phyloP scores from a whole-genome alignment of 768 basidiomycete species.

The Boletus pseudopeckii region DNA sequence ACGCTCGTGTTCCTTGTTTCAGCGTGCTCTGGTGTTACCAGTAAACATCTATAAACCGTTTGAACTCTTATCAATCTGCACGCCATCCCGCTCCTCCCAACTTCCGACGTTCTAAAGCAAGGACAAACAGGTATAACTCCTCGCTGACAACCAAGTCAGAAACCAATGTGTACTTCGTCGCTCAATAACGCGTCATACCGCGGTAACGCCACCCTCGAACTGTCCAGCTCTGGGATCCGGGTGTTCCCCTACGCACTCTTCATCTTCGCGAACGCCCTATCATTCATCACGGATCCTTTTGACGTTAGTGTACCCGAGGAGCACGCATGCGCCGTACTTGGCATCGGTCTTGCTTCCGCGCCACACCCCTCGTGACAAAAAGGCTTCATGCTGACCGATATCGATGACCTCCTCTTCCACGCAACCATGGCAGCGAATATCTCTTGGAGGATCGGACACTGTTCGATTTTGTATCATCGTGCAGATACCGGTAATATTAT shows the following conservation, averaged over 20 bases:
- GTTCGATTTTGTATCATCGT: neutral
- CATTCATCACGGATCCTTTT: neutral
- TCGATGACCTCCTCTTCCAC: neutral
- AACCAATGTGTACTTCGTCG: no score
- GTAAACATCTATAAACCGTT: no score
- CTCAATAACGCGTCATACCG: neutral
- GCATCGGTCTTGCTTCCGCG: neutral
- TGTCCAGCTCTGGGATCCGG: neutral
- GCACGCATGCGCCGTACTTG: neutral
- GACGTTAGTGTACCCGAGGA: neutral
- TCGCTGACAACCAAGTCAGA: no score
- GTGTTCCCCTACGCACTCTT: neutral
- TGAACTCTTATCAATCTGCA: no score
- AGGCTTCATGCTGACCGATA: neutral
- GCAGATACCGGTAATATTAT: neutral
- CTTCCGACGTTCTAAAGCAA: no score
- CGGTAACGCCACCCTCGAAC: neutral
- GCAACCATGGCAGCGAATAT: neutral
- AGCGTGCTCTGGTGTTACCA: neutral
- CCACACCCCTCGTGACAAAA: neutral
- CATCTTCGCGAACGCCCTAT: neutral
- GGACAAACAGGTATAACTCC: neutral
- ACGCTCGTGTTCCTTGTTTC: conserved; percentile 3
- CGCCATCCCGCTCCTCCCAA: neutral
- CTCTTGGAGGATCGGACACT: neutral